Percentiles rank a stretch among this genome's conserved stretches.
Evolutionary conservation across 2,329 filamentous ascomycete genomes (phyloP).

Genomic region (Colletotrichum truncatum): DNA sequence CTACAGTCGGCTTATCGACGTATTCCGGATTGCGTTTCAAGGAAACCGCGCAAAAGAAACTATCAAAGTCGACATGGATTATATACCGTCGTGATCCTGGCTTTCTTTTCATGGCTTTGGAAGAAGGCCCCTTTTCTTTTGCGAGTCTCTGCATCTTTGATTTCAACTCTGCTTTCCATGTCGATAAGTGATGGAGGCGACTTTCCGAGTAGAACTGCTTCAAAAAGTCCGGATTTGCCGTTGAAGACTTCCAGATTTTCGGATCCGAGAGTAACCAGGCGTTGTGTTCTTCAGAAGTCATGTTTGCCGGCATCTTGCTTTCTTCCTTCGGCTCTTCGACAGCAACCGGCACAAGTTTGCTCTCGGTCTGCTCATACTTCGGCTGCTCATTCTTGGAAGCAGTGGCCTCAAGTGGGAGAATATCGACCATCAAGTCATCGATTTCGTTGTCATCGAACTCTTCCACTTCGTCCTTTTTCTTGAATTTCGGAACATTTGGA

Average conservation of each 20-base stretch:
- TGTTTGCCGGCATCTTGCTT: conserved; percentile 59
- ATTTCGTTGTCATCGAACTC: conserved; percentile 29
- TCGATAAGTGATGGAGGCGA: conserved; percentile 91
- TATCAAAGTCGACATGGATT: conserved; percentile 97
- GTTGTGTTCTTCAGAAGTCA: conserved; percentile 95
- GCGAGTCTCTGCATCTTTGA: conserved; percentile 85
- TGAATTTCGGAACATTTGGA: neutral
- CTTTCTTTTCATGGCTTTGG: conserved; percentile 57
- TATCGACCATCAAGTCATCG: conserved; percentile 24
- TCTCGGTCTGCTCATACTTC: neutral
- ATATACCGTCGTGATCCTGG: conserved; percentile 80
- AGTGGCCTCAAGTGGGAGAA: conserved; percentile 4
- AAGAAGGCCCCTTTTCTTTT: conserved; percentile 67
- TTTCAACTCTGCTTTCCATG: conserved; percentile 96
- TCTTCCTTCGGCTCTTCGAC: conserved; percentile 1
- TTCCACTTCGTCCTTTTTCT: conserved; percentile 22
- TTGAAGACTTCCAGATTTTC: conserved; percentile 85
- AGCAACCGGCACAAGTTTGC: neutral
- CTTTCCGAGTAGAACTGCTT: conserved; percentile 97
- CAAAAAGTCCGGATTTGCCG: conserved; percentile 91
- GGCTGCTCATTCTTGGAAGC: neutral
- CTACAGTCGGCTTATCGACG: conserved; percentile 81
- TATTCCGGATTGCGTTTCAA: conserved; percentile 79
- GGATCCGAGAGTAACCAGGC: conserved; percentile 85
- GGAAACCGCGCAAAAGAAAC: conserved; percentile 96